Percentiles rank a stretch among this genome's conserved stretches.
Evolutionary conservation across 148 eudicot genomes (phyloP).

Genomic region (Heliamphora exappendiculata): DNA sequence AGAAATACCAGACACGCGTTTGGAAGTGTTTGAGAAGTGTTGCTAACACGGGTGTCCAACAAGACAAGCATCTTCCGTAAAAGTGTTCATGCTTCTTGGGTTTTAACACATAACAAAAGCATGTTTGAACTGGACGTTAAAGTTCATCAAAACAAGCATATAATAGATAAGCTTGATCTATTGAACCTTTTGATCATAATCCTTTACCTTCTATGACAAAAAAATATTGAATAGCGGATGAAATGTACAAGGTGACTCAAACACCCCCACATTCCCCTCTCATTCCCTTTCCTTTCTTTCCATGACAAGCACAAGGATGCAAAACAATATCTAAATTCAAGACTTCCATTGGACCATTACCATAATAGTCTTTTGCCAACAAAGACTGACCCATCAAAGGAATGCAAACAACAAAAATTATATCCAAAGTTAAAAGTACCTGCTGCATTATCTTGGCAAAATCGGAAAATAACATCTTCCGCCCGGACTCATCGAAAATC

Average conservation of each 20-base stretch:
- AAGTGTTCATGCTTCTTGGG: no score
- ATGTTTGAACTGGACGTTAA: not conserved
- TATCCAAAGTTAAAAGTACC: constrained; percentile 31
- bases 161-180: no score
- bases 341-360: not conserved
- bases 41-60: no score
- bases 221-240: no score
- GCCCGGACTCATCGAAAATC: constrained; percentile 76
- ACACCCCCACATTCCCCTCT: not conserved
- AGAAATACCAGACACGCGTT: no score
- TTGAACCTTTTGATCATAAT: no score
- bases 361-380: not conserved
- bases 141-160: not conserved
- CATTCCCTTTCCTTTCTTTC: not conserved
- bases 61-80: no score
- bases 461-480: constrained; percentile 53
- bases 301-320: not conserved
- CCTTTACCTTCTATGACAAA: no score
- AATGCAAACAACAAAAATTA: not conserved
- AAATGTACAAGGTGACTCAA: no score
- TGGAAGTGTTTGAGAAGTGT: no score
- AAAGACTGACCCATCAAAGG: not conserved
- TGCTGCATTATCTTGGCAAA: constrained; percentile 81
- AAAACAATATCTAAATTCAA: not conserved
- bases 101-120: no score